These are phyloP conservation scores for Boletus speciosus DNA, from an alignment of 768 basidiomycete genomes.

Conservation along the genomic window DNA sequence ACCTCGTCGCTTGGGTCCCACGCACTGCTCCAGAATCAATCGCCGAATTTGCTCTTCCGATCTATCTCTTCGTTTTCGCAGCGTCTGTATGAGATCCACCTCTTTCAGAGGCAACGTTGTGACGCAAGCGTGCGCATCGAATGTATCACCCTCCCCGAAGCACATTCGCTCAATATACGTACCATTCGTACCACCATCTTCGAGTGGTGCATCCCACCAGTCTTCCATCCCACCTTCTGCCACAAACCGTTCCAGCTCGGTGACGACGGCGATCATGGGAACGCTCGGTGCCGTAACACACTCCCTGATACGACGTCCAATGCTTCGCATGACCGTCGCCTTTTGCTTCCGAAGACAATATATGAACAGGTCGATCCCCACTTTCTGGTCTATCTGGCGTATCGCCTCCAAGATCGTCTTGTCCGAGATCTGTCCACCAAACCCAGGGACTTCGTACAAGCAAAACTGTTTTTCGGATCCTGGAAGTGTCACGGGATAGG, in stretches of 20 bases:
- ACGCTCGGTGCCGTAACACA: neutral
- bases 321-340: slow-evolving; percentile 10
- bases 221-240: slow-evolving; percentile 23
- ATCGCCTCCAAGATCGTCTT: slow-evolving; percentile 14
- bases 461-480: slow-evolving; percentile 1
- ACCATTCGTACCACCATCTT: slow-evolving; percentile 25
- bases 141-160: slow-evolving; percentile 20
- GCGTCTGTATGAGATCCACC: slow-evolving; percentile 2
- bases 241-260: slow-evolving; percentile 23
- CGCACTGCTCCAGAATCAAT: slow-evolving; percentile 17
- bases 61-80: slow-evolving; percentile 20
- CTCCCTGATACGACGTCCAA: slow-evolving; percentile 7
- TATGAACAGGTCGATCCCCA: slow-evolving; percentile 22
- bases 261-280: slow-evolving; percentile 26
- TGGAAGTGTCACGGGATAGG: neutral
- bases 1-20: slow-evolving; percentile 9
- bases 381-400: slow-evolving; percentile 8
- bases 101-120: slow-evolving; percentile 29
- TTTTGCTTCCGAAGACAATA: slow-evolving; percentile 24
- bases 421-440: slow-evolving; percentile 8
- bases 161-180: slow-evolving; percentile 21
- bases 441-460: slow-evolving; percentile 26
- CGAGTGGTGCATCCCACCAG: slow-evolving; percentile 27
- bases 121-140: slow-evolving; percentile 38
- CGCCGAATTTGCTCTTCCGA: slow-evolving; percentile 13